Conservation (phyloP, 176 grass and related monocot genomes). For the Panicum miliaceum region DNA sequence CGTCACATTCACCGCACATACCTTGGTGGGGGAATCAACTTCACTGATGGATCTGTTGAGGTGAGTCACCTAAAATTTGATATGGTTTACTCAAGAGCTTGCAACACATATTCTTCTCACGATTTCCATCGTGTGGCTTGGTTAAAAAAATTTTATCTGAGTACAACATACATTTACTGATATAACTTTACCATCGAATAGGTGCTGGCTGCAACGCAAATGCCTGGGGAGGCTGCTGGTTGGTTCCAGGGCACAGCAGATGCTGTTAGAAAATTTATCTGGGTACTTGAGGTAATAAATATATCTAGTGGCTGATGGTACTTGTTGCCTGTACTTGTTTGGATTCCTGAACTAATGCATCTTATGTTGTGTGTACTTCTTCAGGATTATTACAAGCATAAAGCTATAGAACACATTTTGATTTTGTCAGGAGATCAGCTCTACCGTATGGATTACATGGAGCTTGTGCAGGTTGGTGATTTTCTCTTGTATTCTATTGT, state of each 20-base stretch:
- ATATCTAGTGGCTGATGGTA: slow-evolving; percentile 2
- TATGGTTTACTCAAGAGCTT: slow-evolving; percentile 19
- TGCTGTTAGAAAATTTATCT: slow-evolving; percentile 79
- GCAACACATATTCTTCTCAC: background rate
- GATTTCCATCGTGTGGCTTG: slow-evolving; percentile 33
- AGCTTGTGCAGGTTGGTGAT: slow-evolving; percentile 60
- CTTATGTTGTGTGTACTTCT: slow-evolving; percentile 1
- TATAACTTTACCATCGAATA: slow-evolving; percentile 51
- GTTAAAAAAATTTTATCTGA: slow-evolving; percentile 42
- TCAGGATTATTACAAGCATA: slow-evolving; percentile 72
- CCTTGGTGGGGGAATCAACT: slow-evolving; percentile 66
- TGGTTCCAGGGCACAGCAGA: slow-evolving; percentile 94
- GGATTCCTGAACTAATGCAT: background rate
- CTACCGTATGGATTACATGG: slow-evolving; percentile 83
- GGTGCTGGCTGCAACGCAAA: slow-evolving; percentile 84
- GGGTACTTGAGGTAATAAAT: slow-evolving; percentile 79
- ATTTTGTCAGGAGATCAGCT: slow-evolving; percentile 81
- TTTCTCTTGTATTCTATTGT: slow-evolving; percentile 9
- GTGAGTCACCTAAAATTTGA: slow-evolving; percentile 44
- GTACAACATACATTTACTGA: slow-evolving; percentile 68
- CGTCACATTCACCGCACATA: slow-evolving; percentile 78
- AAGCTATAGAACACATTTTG: slow-evolving; percentile 68
- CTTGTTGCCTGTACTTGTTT: slow-evolving; percentile 27
- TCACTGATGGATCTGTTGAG: slow-evolving; percentile 80
- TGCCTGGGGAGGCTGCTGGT: slow-evolving; percentile 66